phyloP scores from a whole-genome alignment of 805 yeast species.

The Candida xiaguanensis region DNA sequence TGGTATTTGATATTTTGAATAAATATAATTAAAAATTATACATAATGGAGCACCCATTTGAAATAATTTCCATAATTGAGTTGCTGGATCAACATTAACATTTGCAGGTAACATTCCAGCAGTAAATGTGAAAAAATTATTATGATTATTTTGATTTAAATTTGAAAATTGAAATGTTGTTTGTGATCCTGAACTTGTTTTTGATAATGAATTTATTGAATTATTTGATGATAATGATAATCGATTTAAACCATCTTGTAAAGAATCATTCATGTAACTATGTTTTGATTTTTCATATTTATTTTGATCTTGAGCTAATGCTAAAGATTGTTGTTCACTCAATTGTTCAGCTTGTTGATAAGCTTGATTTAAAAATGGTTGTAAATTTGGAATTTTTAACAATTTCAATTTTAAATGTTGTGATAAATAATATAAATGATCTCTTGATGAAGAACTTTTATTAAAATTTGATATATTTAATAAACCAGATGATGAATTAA shows the following conservation, averaged over 20 bases:
- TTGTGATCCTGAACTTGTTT: background rate
- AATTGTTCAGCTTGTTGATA: constrained; percentile 61
- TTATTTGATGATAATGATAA: constrained; percentile 29
- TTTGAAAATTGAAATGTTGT: background rate
- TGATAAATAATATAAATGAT: constrained; percentile 70
- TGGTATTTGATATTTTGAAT: constrained; percentile 43
- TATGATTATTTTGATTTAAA: constrained; percentile 12
- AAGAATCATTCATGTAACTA: background rate
- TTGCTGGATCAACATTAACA: constrained; percentile 83
- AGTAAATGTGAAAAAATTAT: constrained; percentile 56
- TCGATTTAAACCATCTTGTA: constrained; percentile 13
- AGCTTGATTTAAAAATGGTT: constrained; percentile 63
- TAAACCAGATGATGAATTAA: constrained; percentile 42
- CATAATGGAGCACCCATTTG: constrained; percentile 94
- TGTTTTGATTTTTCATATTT: background rate
- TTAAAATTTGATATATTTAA: constrained; percentile 53
- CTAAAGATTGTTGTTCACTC: constrained; percentile 69
- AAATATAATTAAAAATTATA: constrained; percentile 70
- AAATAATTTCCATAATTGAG: constrained; percentile 81
- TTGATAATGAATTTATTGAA: constrained; percentile 24
- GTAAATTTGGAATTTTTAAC: constrained; percentile 60
- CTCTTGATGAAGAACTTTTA: constrained; percentile 55
- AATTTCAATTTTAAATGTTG: constrained; percentile 51
- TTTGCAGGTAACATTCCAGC: constrained; percentile 77
- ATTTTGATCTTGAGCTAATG: constrained; percentile 35